Evolutionary conservation across 495 filamentous ascomycete species (phyloP).

Genomic region (Monascus purpureus): DNA sequence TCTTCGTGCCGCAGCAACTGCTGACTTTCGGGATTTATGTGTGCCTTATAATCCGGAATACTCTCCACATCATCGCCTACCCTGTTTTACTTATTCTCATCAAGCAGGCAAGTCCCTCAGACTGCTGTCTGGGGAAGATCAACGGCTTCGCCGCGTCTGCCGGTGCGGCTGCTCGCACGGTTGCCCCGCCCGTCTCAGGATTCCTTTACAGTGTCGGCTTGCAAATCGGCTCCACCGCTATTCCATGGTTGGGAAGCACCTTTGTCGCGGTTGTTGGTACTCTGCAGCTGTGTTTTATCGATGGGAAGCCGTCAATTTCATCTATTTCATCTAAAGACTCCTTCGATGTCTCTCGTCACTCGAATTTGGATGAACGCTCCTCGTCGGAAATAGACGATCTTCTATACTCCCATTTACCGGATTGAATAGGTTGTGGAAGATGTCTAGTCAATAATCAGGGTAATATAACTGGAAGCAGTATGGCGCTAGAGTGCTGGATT

Average conservation of each 20-base stretch:
- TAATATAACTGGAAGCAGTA: no score
- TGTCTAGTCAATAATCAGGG: no score
- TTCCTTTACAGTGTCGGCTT: constrained; percentile 58
- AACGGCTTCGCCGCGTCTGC: constrained; percentile 73
- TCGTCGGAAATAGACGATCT: no score
- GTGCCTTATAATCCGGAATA: constrained; percentile 57
- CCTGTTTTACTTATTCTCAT: constrained; percentile 70
- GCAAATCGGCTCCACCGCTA: constrained; percentile 51
- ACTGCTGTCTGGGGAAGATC: constrained; percentile 55
- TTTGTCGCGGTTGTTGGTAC: constrained; percentile 56
- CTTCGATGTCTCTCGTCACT: no score
- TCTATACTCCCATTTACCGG: no score
- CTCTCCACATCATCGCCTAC: constrained; percentile 63
- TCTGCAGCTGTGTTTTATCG: constrained; percentile 53
- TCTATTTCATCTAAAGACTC: no score
- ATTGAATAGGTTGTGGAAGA: no score
- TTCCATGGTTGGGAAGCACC: constrained; percentile 68
- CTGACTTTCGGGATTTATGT: constrained; percentile 58
- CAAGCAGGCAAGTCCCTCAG: constrained; percentile 65
- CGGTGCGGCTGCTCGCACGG: constrained; percentile 60
- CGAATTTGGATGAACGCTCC: no score
- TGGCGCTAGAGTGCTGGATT: no score
- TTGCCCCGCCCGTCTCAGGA: constrained; percentile 64
- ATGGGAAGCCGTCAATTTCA: constrained; percentile 33
- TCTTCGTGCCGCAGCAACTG: constrained; percentile 41